phyloP scores from a whole-genome alignment of 495 filamentous ascomycete species.

The Podospora didyma region DNA sequence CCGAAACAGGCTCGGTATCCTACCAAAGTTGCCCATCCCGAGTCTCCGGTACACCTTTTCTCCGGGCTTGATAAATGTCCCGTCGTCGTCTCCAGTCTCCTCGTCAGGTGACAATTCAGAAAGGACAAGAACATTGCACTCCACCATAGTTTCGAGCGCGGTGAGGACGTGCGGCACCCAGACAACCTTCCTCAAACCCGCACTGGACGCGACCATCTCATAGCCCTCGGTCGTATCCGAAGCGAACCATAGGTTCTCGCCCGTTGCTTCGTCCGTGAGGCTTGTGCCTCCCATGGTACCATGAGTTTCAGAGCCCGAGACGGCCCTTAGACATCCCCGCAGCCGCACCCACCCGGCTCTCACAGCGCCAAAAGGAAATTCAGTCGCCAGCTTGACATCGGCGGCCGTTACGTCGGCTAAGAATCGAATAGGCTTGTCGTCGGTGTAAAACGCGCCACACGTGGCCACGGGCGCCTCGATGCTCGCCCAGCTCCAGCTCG shows the following conservation, averaged over 20 bases:
- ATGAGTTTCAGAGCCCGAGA: background rate
- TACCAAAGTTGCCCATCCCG: background rate
- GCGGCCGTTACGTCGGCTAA: background rate
- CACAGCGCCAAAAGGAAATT: background rate
- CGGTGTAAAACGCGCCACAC: background rate
- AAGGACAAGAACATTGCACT: background rate
- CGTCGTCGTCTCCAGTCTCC: background rate
- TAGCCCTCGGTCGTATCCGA: background rate
- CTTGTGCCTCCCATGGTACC: background rate
- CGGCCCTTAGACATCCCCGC: background rate
- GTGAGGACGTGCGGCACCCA: background rate
- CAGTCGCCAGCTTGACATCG: background rate
- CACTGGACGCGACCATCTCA: background rate
- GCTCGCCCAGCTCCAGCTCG: background rate
- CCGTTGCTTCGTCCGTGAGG: background rate
- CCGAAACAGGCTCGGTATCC: background rate
- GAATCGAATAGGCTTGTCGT: background rate
- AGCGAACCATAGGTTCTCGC: background rate
- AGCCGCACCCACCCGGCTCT: background rate
- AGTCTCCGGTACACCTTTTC: background rate
- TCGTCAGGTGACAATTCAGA: background rate
- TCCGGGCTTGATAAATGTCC: background rate
- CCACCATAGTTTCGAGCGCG: background rate
- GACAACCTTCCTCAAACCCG: background rate
- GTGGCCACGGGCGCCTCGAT: background rate